Percentiles rank a stretch among this genome's conserved stretches.
Evolutionary conservation across 208 protist species (phyloP).

Genomic region (Wallacemonas sp.): DNA sequence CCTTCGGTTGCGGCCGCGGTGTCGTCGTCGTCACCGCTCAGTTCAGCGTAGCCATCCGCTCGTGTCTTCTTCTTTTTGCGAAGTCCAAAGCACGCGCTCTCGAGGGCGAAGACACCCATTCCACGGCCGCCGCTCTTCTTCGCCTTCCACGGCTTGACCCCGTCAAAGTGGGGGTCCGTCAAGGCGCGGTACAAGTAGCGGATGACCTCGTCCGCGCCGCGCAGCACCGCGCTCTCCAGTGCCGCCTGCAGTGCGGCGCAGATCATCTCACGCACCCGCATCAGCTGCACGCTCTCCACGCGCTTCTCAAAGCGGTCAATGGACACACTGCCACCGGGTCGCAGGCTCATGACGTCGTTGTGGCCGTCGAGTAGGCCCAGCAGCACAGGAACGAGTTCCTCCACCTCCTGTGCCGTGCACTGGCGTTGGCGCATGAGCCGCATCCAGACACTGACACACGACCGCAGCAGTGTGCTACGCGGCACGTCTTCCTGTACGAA

Average conservation of each 20-base stretch:
- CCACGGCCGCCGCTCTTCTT: neutral
- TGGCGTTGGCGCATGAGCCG: slow-evolving; percentile 49
- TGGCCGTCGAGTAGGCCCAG: slow-evolving; percentile 52
- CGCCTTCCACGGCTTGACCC: slow-evolving; percentile 14
- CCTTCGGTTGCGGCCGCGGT: neutral
- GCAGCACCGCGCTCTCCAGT: slow-evolving; percentile 39
- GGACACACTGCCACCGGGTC: neutral
- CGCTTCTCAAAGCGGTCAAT: slow-evolving; percentile 32
- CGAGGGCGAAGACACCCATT: neutral
- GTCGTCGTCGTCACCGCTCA: slow-evolving; percentile 11
- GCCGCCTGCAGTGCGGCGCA: slow-evolving; percentile 43
- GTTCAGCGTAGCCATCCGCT: slow-evolving; percentile 17
- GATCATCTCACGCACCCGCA: slow-evolving; percentile 62
- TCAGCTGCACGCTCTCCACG: slow-evolving; percentile 46
- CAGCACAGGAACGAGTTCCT: slow-evolving; percentile 45
- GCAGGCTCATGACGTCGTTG: slow-evolving; percentile 30
- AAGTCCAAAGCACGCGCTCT: slow-evolving; percentile 12
- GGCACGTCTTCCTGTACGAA: slow-evolving; percentile 53
- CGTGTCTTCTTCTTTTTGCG: slow-evolving; percentile 7
- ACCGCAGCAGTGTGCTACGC: slow-evolving; percentile 46
- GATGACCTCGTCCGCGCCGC: slow-evolving; percentile 60
- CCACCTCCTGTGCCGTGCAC: slow-evolving; percentile 45
- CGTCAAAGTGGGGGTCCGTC: slow-evolving; percentile 12
- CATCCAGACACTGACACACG: slow-evolving; percentile 42
- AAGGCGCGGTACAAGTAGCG: slow-evolving; percentile 47